Evolutionary conservation across 2,329 filamentous ascomycete species (phyloP).

Genomic region (Neofusicoccum sp.): DNA sequence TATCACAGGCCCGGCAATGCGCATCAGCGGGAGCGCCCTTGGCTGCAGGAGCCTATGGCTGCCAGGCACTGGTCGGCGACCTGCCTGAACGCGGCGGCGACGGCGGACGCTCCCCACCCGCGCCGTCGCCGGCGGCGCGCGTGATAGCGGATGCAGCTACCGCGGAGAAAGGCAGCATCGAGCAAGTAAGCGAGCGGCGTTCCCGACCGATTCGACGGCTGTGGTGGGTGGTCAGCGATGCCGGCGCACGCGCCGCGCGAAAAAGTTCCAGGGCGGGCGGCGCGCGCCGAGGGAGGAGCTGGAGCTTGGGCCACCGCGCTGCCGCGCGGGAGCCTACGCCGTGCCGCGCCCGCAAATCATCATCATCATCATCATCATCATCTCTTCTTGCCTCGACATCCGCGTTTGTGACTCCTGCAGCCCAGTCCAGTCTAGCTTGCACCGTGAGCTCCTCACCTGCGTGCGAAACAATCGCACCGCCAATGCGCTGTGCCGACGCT

Average conservation of each 20-base stretch:
- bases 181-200: not conserved
- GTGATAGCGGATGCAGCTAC: slow-evolving; percentile 15
- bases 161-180: slow-evolving; percentile 9
- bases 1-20: not conserved
- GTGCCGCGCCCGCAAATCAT: not conserved
- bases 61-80: slow-evolving; percentile 3
- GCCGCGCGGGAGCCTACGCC: too few relatives aligned
- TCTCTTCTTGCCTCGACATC: not conserved
- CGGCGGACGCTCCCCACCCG: slow-evolving; percentile 1
- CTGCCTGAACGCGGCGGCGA: not conserved
- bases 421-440: too few relatives aligned
- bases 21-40: slow-evolving; percentile 10
- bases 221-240: slow-evolving; percentile 7
- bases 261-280: not conserved
- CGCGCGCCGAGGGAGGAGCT: not conserved
- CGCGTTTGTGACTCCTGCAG: too few relatives aligned
- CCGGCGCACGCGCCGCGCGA: not conserved
- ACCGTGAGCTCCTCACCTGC: too few relatives aligned
- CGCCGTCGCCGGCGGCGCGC: not conserved
- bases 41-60: slow-evolving; percentile 1
- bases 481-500: too few relatives aligned
- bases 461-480: too few relatives aligned
- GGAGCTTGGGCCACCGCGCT: slow-evolving; percentile 6
- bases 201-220: not conserved
- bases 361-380: not conserved